phyloP scores from a whole-genome alignment of 2,329 filamentous ascomycete genomes.

The Xylariomycetidae sp. region DNA sequence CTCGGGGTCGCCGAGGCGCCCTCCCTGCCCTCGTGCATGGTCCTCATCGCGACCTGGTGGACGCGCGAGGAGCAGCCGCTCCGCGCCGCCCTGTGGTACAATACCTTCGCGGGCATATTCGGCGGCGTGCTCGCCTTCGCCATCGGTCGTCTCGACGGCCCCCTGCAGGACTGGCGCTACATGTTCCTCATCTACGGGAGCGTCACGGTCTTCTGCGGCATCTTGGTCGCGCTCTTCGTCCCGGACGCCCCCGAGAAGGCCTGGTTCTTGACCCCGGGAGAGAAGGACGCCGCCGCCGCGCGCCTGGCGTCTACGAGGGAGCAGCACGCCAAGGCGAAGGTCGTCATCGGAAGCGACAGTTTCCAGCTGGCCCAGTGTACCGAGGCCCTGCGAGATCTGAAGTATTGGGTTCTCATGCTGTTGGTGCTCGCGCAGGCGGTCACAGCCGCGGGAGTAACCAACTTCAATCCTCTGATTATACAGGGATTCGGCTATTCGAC shows the following conservation, averaged over 20 bases:
- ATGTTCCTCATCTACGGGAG: conserved; percentile 23
- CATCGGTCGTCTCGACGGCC: background rate
- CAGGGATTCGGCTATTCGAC: conserved; percentile 43
- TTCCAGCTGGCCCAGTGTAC: conserved; percentile 12
- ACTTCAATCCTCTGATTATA: conserved; percentile 55
- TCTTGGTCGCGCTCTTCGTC: conserved; percentile 8
- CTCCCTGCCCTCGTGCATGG: background rate
- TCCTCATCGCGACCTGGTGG: conserved; percentile 1
- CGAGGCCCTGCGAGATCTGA: conserved; percentile 17
- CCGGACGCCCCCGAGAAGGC: conserved; percentile 42
- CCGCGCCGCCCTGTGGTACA: conserved; percentile 4
- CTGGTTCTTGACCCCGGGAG: conserved; percentile 50
- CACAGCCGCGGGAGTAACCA: conserved; percentile 65
- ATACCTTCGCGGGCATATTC: conserved; percentile 1
- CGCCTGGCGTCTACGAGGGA: too few relatives aligned
- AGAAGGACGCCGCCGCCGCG: too few relatives aligned
- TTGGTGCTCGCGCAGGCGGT: conserved; percentile 55
- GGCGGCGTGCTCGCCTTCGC: background rate
- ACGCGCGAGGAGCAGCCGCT: background rate
- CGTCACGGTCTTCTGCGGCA: conserved; percentile 10
- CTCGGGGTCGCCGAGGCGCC: conserved; percentile 5
- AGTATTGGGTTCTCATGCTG: conserved; percentile 9
- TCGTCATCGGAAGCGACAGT: conserved; percentile 17
- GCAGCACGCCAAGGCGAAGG: conserved; percentile 7
- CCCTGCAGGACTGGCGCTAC: conserved; percentile 4